phyloP scores from a whole-genome alignment of 495 filamentous ascomycete genomes.

The Beverwykella pulmonaria region DNA sequence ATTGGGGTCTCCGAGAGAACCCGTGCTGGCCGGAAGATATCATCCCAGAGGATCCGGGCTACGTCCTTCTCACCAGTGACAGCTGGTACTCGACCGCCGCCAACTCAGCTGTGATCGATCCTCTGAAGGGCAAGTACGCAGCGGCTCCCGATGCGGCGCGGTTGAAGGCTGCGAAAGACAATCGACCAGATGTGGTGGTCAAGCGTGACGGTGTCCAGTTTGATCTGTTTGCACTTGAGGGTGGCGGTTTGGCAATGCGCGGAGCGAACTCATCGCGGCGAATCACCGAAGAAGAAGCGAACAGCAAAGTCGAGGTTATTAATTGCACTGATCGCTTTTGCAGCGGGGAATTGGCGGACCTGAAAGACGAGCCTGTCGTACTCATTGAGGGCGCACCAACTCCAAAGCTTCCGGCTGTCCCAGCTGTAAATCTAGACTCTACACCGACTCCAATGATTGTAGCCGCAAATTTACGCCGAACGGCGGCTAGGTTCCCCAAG shows the following conservation, averaged over 20 bases:
- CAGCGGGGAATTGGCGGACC: background rate
- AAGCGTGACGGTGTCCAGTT: background rate
- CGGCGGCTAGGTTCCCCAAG: no score
- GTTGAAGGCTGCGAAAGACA: background rate
- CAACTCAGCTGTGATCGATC: background rate
- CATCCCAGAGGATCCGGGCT: background rate
- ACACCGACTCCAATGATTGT: no score
- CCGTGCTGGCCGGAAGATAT: background rate
- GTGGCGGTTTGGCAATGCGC: background rate
- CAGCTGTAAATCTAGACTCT: background rate
- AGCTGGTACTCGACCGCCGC: background rate
- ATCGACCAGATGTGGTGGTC: background rate
- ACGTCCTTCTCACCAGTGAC: background rate
- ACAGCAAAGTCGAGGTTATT: background rate
- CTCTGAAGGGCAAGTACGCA: background rate
- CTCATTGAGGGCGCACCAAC: background rate
- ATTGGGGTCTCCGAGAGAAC: background rate
- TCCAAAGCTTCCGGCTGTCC: background rate
- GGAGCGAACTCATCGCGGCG: background rate
- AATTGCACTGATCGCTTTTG: background rate
- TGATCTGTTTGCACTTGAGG: background rate
- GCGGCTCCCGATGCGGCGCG: background rate
- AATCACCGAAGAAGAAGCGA: background rate
- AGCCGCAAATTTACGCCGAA: no score
- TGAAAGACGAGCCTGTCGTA: background rate